These are phyloP conservation scores for Claviceps sp. DNA, from an alignment of 2,329 filamentous ascomycete genomes.

Conservation along the genomic window DNA sequence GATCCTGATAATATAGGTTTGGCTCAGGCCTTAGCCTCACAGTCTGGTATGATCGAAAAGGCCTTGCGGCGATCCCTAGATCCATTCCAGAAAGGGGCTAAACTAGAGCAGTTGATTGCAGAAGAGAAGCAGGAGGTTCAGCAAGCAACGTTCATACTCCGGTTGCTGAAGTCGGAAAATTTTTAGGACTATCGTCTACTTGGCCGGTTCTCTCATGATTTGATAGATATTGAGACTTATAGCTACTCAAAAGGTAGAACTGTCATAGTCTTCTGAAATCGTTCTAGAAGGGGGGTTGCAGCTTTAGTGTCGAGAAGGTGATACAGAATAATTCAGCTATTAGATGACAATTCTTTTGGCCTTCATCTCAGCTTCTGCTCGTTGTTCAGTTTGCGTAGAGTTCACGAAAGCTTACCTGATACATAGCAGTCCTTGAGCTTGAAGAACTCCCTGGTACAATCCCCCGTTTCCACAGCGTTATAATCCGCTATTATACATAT, in stretches of 20 bases:
- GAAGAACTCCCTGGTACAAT: slow-evolving; percentile 73
- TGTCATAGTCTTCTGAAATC: too few species aligned
- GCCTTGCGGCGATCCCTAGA: slow-evolving; percentile 65
- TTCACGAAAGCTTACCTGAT: too few species aligned
- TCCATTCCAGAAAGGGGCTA: slow-evolving; percentile 14
- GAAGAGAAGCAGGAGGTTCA: slow-evolving; percentile 81
- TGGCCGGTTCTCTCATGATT: too few species aligned
- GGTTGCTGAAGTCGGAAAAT: slow-evolving; percentile 58
- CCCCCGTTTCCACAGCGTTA: slow-evolving; percentile 78
- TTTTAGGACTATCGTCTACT: not conserved
- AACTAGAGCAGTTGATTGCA: slow-evolving; percentile 40
- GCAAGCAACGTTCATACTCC: slow-evolving; percentile 66
- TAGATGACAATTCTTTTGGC: too few species aligned
- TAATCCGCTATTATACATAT: slow-evolving; percentile 43
- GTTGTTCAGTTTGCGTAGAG: too few species aligned
- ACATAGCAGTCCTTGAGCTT: slow-evolving; percentile 55
- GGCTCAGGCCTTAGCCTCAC: slow-evolving; percentile 53
- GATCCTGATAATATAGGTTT: slow-evolving; percentile 70
- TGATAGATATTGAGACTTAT: too few species aligned
- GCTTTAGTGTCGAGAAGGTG: too few species aligned
- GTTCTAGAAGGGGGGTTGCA: too few species aligned
- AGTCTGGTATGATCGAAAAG: slow-evolving; percentile 59
- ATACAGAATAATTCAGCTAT: too few species aligned
- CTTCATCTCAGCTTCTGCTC: too few species aligned
- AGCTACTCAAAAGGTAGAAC: too few species aligned